Conservation (phyloP, 2,329 filamentous ascomycete genomes). For the Colletotrichum simmondsii region DNA sequence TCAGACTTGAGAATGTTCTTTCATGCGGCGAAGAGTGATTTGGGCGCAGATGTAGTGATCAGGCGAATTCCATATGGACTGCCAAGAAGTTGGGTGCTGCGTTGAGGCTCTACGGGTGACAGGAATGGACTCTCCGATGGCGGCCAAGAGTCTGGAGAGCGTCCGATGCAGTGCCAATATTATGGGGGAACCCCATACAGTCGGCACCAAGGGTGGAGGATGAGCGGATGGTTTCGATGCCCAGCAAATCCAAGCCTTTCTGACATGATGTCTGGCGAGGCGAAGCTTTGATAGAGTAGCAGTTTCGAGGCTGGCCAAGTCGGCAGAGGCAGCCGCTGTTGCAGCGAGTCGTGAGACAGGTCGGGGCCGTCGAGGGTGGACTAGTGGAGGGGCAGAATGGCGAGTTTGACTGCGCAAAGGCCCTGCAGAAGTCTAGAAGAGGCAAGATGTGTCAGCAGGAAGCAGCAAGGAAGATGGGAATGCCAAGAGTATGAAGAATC, state of each 20-base stretch:
- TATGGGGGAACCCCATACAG: background rate
- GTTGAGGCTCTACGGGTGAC: constrained; percentile 19
- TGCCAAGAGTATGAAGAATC: constrained; percentile 3
- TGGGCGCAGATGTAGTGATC: background rate
- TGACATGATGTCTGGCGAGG: constrained; percentile 19
- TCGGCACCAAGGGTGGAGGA: constrained; percentile 11
- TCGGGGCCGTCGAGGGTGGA: background rate
- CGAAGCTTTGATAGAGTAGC: constrained; percentile 31
- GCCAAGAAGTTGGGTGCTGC: constrained; percentile 11
- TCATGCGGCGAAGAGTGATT: background rate
- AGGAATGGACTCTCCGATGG: constrained; percentile 3
- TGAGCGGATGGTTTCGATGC: constrained; percentile 8
- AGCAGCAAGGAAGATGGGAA: background rate
- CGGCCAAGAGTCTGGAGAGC: constrained; percentile 20
- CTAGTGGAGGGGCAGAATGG: background rate
- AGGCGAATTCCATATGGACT: background rate
- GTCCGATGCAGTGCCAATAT: constrained; percentile 10
- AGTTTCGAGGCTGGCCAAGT: constrained; percentile 26
- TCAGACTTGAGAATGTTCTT: background rate
- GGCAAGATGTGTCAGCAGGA: constrained; percentile 18
- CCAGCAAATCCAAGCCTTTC: constrained; percentile 11
- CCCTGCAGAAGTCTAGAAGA: background rate
- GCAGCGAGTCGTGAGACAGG: constrained; percentile 15
- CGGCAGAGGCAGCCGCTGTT: constrained; percentile 22
- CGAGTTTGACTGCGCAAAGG: background rate